Evolutionary conservation across 257 asterid species (phyloP).

Genomic region (Fraxinus excelsior): DNA sequence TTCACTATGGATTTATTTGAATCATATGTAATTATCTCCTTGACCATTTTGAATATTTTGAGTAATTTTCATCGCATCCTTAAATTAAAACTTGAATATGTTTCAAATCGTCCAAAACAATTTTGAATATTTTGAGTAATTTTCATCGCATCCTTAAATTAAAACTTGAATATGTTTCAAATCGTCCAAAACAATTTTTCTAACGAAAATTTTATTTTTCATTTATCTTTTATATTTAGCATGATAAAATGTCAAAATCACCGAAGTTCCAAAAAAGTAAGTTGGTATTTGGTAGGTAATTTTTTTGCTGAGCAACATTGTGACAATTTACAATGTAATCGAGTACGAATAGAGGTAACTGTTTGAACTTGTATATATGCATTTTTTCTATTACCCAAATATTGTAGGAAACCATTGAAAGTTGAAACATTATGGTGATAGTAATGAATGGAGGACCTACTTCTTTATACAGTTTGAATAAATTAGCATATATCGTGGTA

Average conservation of each 20-base stretch:
- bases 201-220: background rate
- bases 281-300: conserved; percentile 9
- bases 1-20: conserved; percentile 5
- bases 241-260: conserved; percentile 8
- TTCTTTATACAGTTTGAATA: conserved; percentile 7
- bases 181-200: background rate
- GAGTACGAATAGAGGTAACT: conserved; percentile 5
- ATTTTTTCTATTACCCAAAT: background rate
- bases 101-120: background rate
- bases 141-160: background rate
- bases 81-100: conserved; percentile 1
- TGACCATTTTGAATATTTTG: conserved; percentile 5
- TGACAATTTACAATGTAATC: background rate
- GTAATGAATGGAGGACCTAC: conserved; percentile 2
- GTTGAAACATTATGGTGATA: background rate
- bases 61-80: background rate
- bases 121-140: background rate
- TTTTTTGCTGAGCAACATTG: conserved; percentile 1
- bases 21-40: background rate
- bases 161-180: background rate
- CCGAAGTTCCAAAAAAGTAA: background rate
- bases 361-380: conserved; percentile 12
- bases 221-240: background rate
- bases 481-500: conserved; percentile 1
- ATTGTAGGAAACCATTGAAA: conserved; percentile 2